phyloP scores from a whole-genome alignment of 768 basidiomycete genomes.

The Phanerochaete carnosa region DNA sequence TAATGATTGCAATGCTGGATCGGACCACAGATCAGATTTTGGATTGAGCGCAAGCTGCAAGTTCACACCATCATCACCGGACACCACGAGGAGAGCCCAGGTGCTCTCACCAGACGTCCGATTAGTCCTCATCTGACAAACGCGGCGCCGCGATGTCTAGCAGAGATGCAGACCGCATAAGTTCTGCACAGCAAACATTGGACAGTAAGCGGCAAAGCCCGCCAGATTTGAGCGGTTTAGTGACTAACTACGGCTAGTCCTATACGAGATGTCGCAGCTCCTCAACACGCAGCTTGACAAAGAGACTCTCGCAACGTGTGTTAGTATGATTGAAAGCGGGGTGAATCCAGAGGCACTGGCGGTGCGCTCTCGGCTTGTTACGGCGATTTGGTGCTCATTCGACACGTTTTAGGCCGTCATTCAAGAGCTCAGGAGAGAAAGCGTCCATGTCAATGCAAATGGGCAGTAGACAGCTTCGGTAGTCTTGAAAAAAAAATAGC shows the following conservation, averaged over 20 bases:
- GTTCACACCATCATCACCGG: background rate
- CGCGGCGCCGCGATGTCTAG: slow-evolving; percentile 4
- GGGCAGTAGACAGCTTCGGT: slow-evolving; percentile 1
- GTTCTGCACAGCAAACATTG: slow-evolving; percentile 65
- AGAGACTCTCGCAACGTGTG: slow-evolving; percentile 88
- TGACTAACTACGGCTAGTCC: slow-evolving; percentile 42
- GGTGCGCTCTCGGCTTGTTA: slow-evolving; percentile 41
- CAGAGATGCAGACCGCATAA: slow-evolving; percentile 45
- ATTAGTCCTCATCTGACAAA: background rate
- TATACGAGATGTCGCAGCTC: slow-evolving; percentile 85
- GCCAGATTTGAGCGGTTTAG: background rate
- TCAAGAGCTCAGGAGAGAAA: slow-evolving; percentile 78
- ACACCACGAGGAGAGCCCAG: background rate
- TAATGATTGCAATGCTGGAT: background rate
- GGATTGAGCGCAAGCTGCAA: too few relatives aligned
- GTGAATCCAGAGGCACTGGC: slow-evolving; percentile 91
- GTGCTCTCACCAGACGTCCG: background rate
- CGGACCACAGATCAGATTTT: too few relatives aligned
- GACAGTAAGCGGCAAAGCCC: slow-evolving; percentile 43
- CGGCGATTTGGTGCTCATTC: slow-evolving; percentile 9
- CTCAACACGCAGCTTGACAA: slow-evolving; percentile 87
- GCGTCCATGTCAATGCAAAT: slow-evolving; percentile 27
- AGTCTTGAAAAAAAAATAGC: too few relatives aligned
- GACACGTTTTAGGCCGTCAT: slow-evolving; percentile 61
- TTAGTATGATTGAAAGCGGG: slow-evolving; percentile 89